Base-by-base conservation (phyloP, 176 grass and related monocot species). In the Musa troglodytarum region DNA sequence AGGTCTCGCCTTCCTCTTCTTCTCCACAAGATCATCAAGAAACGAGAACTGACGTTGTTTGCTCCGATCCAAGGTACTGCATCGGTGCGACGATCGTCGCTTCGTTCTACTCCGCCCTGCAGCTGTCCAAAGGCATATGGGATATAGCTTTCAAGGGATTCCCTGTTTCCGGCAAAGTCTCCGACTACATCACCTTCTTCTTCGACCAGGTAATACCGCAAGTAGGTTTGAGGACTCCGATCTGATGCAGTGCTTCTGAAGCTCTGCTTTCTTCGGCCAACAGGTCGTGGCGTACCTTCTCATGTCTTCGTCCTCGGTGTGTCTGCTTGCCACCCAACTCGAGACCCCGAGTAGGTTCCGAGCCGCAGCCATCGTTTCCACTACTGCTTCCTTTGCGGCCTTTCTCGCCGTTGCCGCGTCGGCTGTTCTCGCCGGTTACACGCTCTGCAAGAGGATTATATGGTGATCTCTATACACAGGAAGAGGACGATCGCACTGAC, bases 171-270 rank as follows among this genome's bases (percentile, higher is more conserved):
- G 73, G 61, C 1, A 75, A 34, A 53, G 24, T 43, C 11, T 61
- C 73, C 2, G 73, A 75, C 12, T 75, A 75, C 73, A 49, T 75
- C 73, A 43, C 25, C 53, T 75, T 75, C 73, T 29, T 58, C 73
- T 17, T 61, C 11, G 73, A 75, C 61, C 73, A 75, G 20, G 73
- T 75, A 59, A 43, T 11, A 19, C 23, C 21, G 8, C 6, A 28
- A 68, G 57, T 59, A 1, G 5, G 12, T 62, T 20, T 62, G 14
- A n/a, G 6, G 15, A 62, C 55, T 17, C 49, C 15, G 14, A 17
- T 69, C 67, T 43, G 8, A 50, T 16, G 9, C 49, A 49, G 0
- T 69, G 14, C 8, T 14, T 16, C 65, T 12, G 8, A 5, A 10
- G 0, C 10, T 73, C 3, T 26, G 17, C 1, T 54, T 54, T 73